Evolutionary conservation across 2,329 filamentous ascomycete genomes (phyloP).

Genomic region (Calonectria fujianensis): DNA sequence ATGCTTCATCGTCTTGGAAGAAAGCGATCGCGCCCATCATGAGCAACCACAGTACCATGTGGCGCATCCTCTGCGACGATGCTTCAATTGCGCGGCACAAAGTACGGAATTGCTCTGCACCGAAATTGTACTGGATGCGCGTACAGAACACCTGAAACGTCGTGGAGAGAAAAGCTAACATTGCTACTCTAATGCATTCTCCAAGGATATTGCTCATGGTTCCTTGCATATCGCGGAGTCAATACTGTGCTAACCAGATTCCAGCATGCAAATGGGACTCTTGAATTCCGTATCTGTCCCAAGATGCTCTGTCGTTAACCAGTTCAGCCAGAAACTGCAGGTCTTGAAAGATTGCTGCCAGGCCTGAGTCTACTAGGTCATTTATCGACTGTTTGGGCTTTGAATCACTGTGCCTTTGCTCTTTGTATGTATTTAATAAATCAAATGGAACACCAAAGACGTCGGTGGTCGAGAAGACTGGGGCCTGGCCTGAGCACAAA

Average conservation of each 20-base stretch:
- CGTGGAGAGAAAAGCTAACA: constrained; percentile 4
- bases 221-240: not conserved
- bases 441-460: not conserved
- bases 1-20: not conserved
- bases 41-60: not conserved
- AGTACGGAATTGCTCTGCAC: not conserved
- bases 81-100: not conserved
- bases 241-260: constrained; percentile 4
- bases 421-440: not conserved
- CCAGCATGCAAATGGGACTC: constrained; percentile 9
- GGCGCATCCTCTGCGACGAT: not conserved
- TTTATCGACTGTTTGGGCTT: not conserved
- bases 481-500: constrained; percentile 2
- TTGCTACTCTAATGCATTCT: not conserved
- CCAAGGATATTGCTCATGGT: not conserved
- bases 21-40: constrained; percentile 11
- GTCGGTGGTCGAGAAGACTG: not conserved
- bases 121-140: not conserved
- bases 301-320: not conserved
- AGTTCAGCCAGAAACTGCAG: not conserved
- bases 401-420: not conserved
- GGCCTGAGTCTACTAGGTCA: not conserved
- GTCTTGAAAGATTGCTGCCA: not conserved
- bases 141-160: not conserved
- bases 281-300: not conserved